Conservation (phyloP, 768 basidiomycete species). For the Serendipita sp. region DNA sequence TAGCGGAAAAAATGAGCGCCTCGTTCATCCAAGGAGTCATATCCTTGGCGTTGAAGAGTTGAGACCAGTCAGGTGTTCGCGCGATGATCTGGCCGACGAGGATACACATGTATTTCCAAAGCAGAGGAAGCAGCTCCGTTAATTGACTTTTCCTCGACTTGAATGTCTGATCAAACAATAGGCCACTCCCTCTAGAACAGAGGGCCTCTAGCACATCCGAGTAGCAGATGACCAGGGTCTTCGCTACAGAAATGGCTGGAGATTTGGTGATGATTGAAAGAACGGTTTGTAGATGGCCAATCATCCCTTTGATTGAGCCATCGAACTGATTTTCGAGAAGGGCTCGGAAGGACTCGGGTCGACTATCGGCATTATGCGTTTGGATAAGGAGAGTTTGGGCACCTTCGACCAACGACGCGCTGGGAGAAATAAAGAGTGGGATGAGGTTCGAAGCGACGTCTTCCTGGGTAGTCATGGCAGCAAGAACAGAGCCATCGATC, state of each 20-base stretch:
- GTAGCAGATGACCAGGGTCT: conserved; percentile 79
- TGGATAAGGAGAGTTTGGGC: conserved; percentile 70
- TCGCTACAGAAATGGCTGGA: conserved; percentile 81
- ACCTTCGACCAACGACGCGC: conserved; percentile 53
- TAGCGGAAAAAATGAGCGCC: conserved; percentile 81
- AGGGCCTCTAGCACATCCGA: conserved; percentile 86
- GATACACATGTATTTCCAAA: conserved; percentile 74
- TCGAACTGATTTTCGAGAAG: conserved; percentile 54
- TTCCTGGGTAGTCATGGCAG: conserved; percentile 38
- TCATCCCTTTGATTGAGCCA: conserved; percentile 53
- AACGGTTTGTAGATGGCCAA: conserved; percentile 53
- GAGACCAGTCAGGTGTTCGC: conserved; percentile 69
- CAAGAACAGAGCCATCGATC: conserved; percentile 24
- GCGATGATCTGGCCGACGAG: conserved; percentile 75
- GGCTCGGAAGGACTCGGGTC: conserved; percentile 73
- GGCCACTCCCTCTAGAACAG: conserved; percentile 54
- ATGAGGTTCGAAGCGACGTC: conserved; percentile 46
- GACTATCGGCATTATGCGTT: conserved; percentile 79
- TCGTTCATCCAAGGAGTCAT: conserved; percentile 99
- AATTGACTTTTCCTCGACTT: conserved; percentile 32
- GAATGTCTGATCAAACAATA: conserved; percentile 44
- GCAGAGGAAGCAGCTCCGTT: conserved; percentile 39
- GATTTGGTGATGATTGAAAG: conserved; percentile 46
- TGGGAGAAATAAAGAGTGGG: conserved; percentile 66
- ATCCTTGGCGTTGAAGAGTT: conserved; percentile 57